phyloP scores from a whole-genome alignment of 2,329 filamentous ascomycete species.

The Beauveria pseudobassiana region DNA sequence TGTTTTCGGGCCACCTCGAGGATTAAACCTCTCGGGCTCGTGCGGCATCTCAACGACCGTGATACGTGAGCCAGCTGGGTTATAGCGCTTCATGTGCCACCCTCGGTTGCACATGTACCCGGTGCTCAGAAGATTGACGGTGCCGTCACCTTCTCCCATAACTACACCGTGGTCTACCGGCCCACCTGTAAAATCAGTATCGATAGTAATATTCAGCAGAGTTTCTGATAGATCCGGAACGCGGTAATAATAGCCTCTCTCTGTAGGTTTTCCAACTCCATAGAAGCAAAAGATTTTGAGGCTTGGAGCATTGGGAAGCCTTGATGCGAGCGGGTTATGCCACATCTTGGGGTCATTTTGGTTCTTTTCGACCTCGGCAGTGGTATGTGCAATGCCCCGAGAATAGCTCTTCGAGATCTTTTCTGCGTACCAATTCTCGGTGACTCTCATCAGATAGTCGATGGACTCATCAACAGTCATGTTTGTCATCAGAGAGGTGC shows the following conservation, averaged over 20 bases:
- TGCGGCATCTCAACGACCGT: slow-evolving; percentile 94
- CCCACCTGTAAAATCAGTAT: slow-evolving; percentile 53
- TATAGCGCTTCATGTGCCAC: slow-evolving; percentile 90
- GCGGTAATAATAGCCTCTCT: slow-evolving; percentile 87
- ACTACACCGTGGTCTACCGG: slow-evolving; percentile 81
- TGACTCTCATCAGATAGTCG: slow-evolving; percentile 67
- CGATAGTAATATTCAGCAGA: slow-evolving; percentile 66
- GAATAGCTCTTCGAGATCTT: slow-evolving; percentile 73
- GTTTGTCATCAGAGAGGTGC: slow-evolving; percentile 60
- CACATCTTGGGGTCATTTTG: slow-evolving; percentile 74
- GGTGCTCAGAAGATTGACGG: slow-evolving; percentile 82
- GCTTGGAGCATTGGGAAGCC: slow-evolving; percentile 77
- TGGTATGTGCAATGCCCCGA: slow-evolving; percentile 76
- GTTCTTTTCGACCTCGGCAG: slow-evolving; percentile 72
- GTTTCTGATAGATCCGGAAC: slow-evolving; percentile 57
- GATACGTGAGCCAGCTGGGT: slow-evolving; percentile 73
- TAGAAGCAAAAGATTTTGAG: slow-evolving; percentile 98
- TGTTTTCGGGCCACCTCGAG: slow-evolving; percentile 61
- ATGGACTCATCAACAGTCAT: slow-evolving; percentile 74
- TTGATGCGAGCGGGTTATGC: slow-evolving; percentile 89
- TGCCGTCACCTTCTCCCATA: slow-evolving; percentile 93
- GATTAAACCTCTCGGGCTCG: slow-evolving; percentile 86
- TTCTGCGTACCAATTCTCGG: slow-evolving; percentile 78
- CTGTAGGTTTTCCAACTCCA: slow-evolving; percentile 86
- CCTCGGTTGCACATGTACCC: slow-evolving; percentile 97